phyloP scores from a whole-genome alignment of 225 moss, liverwort and hornwort genomes.

The Climacium dendroides region DNA sequence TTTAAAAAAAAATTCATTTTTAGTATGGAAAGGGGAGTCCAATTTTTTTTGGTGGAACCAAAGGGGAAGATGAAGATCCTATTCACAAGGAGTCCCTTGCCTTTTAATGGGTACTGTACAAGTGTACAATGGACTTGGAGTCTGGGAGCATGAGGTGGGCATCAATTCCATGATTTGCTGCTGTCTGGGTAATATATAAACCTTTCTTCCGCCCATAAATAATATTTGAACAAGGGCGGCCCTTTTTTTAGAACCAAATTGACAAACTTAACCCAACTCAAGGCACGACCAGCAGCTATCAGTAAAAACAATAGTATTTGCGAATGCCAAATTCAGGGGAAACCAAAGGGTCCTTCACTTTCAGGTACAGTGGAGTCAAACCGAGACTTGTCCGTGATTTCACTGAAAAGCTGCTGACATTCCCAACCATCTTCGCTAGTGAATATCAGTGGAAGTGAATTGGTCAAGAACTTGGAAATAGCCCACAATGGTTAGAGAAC shows the following conservation, averaged over 20 bases:
- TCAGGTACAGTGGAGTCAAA: background rate
- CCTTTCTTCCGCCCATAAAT: no score
- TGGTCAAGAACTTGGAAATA: background rate
- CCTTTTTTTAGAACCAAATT: background rate
- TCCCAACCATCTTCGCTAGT: background rate
- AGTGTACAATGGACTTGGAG: background rate
- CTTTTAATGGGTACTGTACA: background rate
- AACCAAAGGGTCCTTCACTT: background rate
- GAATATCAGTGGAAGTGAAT: no score
- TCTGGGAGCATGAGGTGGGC: background rate
- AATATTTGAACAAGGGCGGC: no score
- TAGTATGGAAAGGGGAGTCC: background rate
- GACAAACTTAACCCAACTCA: background rate
- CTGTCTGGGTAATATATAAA: background rate
- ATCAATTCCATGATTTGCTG: background rate
- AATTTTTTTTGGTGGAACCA: background rate
- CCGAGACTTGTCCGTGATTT: background rate
- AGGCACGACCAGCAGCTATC: background rate
- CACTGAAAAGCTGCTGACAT: background rate
- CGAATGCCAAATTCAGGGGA: background rate
- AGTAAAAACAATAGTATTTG: background rate
- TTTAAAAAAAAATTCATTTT: no score
- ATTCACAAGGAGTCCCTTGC: background rate
- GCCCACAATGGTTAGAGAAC: background rate
- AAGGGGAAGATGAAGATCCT: background rate